Base-by-base conservation (phyloP, 1,139 yeast species). In the Suhomyces terraborum region DNA sequence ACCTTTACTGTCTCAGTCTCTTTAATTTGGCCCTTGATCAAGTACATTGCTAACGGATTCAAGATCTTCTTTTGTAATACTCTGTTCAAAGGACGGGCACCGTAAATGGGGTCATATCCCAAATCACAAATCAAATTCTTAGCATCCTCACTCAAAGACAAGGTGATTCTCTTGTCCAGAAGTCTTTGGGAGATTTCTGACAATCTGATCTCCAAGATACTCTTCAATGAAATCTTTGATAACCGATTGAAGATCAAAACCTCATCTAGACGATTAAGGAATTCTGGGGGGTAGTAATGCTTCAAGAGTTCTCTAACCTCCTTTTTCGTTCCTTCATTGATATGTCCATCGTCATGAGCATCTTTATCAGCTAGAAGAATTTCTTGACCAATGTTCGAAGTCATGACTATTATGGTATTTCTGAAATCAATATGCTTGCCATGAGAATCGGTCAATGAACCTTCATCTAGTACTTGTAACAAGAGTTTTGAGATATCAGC, bases 301-400 rank as follows among this genome's bases (percentile, higher is more conserved):
- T 78, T 84, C 77, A 93, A 81, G 8, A 78, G 69, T 13, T 87
- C 86, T 31, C 78, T 64, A 3, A 93, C 89, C 49, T 73, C 66
- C 1, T 58, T 53, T 55, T 83, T 84, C 3, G 84, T 64, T 14
- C 71, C 75, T 22, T 69, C 67, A 28, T 63, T 60, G 19, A 80
- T 66, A 38, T 79, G 77, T 3, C 79, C 77, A 47, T 68, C 73
- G 6, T 69, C 75, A 20, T 54, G 45, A 9, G 70, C 50, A 20
- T 66, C 62, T 32, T 60, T 64, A 52, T 87, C 96, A 10, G 82
- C 70, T 39, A 89, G 67, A 48, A 93, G 72, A 38, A 86, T 78
- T 50, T 91, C 96, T 62, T 93, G 98, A 6, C 98, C 98, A 56
- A 93, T 87, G 60, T 93, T 93, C 3, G 96, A 88, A 0, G 98